Conservation (phyloP, 768 basidiomycete species). For the Tubosaeta sp. region DNA sequence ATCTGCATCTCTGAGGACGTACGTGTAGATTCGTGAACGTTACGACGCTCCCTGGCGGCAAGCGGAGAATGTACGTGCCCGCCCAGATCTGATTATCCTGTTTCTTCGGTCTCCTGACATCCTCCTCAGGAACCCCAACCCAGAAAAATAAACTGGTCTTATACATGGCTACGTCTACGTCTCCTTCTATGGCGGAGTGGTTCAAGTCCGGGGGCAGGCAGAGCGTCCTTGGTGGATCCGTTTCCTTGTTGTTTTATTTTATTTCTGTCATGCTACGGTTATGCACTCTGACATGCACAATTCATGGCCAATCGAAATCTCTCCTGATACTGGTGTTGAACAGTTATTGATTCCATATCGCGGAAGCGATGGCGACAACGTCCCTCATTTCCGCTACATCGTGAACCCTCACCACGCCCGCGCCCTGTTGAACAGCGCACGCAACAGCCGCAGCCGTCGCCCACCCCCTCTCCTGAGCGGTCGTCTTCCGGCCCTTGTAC, state of each 20-base stretch:
- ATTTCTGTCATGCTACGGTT: slow-evolving; percentile 15
- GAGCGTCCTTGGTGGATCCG: slow-evolving; percentile 2
- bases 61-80: slow-evolving; percentile 88
- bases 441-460: slow-evolving; percentile 78
- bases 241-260: slow-evolving; percentile 8
- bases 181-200: slow-evolving; percentile 14
- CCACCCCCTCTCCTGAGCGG: slow-evolving; percentile 64
- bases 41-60: slow-evolving; percentile 84
- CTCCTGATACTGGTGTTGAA: not conserved
- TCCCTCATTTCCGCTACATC: slow-evolving; percentile 72
- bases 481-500: slow-evolving; percentile 48
- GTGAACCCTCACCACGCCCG: slow-evolving; percentile 76
- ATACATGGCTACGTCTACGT: slow-evolving; percentile 6
- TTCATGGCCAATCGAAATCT: slow-evolving; percentile 4
- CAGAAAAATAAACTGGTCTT: slow-evolving; percentile 21
- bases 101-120: slow-evolving; percentile 44
- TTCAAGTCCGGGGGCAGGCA: slow-evolving; percentile 6
- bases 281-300: slow-evolving; percentile 23
- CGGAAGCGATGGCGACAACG: slow-evolving; percentile 61
- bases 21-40: slow-evolving; percentile 82
- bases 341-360: slow-evolving; percentile 42
- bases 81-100: slow-evolving; percentile 53
- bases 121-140: slow-evolving; percentile 25
- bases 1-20: not conserved
- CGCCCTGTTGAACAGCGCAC: slow-evolving; percentile 71